Conservation (phyloP, 805 yeast genomes). For the Brettanomyces bruxellensis region DNA sequence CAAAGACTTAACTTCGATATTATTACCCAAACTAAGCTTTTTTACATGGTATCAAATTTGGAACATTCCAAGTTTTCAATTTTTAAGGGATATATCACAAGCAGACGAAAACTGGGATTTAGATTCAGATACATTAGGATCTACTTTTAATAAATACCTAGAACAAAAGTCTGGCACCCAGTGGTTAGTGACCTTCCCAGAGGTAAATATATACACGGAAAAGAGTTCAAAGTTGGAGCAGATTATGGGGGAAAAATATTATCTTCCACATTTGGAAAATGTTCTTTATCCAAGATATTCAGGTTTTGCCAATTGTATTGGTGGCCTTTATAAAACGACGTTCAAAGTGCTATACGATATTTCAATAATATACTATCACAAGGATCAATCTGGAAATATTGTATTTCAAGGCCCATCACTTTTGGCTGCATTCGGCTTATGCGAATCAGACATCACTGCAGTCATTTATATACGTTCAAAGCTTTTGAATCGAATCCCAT, state of each 20-base stretch:
- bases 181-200: conserved; percentile 78
- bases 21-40: conserved; percentile 41
- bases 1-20: conserved; percentile 18
- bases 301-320: conserved; percentile 42
- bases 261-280: conserved; percentile 50
- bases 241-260: conserved; percentile 44
- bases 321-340: conserved; percentile 29
- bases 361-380: conserved; percentile 36
- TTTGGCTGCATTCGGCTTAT: conserved; percentile 27
- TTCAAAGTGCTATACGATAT: conserved; percentile 46
- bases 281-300: conserved; percentile 73
- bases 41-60: conserved; percentile 65
- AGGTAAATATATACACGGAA: conserved; percentile 61
- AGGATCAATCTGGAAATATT: conserved; percentile 4
- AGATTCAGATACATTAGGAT: conserved; percentile 25
- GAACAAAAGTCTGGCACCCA: conserved; percentile 25
- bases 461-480: conserved; percentile 41
- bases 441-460: conserved; percentile 24
- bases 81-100: conserved; percentile 37
- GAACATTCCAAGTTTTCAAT: conserved; percentile 46
- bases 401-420: conserved; percentile 28
- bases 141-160: conserved; percentile 28
- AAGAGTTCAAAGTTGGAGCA: conserved; percentile 41
- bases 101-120: conserved; percentile 69
- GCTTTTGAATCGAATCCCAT: conserved; percentile 38